Base-by-base conservation (phyloP, 2,329 filamentous ascomycete genomes). In the Rhytidhysteron rufulum region DNA sequence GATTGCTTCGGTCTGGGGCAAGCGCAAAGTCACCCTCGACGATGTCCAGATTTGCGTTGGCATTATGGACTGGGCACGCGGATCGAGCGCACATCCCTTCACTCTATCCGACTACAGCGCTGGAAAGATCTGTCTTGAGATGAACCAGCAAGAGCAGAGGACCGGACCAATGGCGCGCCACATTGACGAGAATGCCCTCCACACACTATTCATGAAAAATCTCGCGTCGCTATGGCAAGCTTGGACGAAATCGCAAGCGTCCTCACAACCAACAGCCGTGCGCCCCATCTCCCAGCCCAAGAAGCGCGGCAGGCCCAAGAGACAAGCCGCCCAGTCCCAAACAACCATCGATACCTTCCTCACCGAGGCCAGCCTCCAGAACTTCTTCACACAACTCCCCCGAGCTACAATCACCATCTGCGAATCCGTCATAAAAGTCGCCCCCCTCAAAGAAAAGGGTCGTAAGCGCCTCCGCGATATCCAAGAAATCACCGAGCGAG, bases 391-490 rank as follows among this genome's bases (percentile, higher is more conserved):
- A 27, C 68, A 71, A 20, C 70, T 86, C 5, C 80, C 81, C 16
- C 69, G 78, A 40, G 74, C 75, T 7, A 56, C 73, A 3, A 70
- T 85, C 49, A 68, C 69, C 7, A 62, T 67, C 24, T 78, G 77
- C 58, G 65, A 71, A 4, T 77, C 77, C 0, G 57, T 77, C 10
- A 59, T 66, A 20, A 78, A 77, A 40, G 69, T 75, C 16, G 75
- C 79, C 10, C 76, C 79, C 1, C 50, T 83, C 5, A 70, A 83
- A 20, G 72, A 75, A 35, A 86, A 82, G 55, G 85, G 85, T 21
- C 82, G 86, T 49, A 78, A 77, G 43, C 77, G 82, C 6, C 71
- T 90, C n/a, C 73, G 80, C 42, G 80, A 85, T 36, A 71, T 90
- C 50, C 86, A 83, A 62, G 73, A 75, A 35, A 79, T 73, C 44